Evolutionary conservation across 108 stramenopile genomes (phyloP), one percentile per base, ranked within the genome.

Genomic region (Aurantiochytrium sp.): DNA sequence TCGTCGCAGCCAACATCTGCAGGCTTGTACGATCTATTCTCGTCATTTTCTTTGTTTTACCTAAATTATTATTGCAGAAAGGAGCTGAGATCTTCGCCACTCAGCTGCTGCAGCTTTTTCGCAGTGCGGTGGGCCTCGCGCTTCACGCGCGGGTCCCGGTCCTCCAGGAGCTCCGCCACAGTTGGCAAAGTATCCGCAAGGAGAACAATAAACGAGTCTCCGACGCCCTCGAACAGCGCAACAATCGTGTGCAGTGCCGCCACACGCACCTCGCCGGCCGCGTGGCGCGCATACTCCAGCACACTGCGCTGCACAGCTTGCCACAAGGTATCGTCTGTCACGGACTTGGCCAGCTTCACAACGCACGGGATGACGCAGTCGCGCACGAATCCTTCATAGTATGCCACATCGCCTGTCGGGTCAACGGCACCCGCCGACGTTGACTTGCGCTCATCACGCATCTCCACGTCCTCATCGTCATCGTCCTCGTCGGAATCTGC

Each of bases 81-180:
- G 19, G 76, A 83, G 4, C 49, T 83, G 12, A 83, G 51, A 45
- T 83, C 76, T 23, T 83, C 76, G n/a, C 76, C 76, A 35, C 23
- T 25, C 16, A 83, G 76, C 76, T 83, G 76, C 51, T 83, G 76
- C 76, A 83, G 23, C 23, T 83, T 83, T 45, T 83, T 83, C 10
- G 76, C 76, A 18, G 51, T 45, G n/a, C 51, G 45, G 76, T 83
- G 76, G 0, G 76, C 76, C 51, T 47, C 76, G 49, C 49, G 49
- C 51, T 83, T 83, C 12, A 83, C 76, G 25, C 51, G 6, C 45
- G 19, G 18, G 76, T 83, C 76, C n/a, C 12, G 12, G 76, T 83
- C 76, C 76, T 83, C 76, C 76, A 83, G 4, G 16, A 83, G 51
- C 51, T 83, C 76, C n/a, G 76, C 76, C 12, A 83, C 51, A 6